Evolutionary conservation across 306 rosid genomes (phyloP).

Genomic region (Cucumis melo): DNA sequence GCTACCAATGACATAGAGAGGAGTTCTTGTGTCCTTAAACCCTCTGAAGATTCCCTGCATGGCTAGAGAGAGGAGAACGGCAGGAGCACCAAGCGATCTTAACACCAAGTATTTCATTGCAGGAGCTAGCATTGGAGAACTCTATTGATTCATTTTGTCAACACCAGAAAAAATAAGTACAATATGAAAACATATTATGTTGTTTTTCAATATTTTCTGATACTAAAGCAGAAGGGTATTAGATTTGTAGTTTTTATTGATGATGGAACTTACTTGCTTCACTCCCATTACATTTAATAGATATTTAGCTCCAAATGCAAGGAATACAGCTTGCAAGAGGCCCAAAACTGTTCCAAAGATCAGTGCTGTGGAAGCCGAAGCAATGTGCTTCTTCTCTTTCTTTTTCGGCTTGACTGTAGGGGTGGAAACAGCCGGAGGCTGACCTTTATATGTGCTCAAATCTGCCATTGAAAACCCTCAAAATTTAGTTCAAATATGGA

Average conservation of each 20-base stretch:
- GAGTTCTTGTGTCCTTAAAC: slow-evolving; percentile 91
- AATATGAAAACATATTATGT: no score
- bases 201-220: background rate
- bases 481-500: background rate
- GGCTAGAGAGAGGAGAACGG: slow-evolving; percentile 91
- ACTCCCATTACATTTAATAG: slow-evolving; percentile 75
- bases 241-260: background rate
- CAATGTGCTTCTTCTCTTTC: slow-evolving; percentile 41
- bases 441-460: background rate
- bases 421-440: slow-evolving; percentile 6
- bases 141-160: slow-evolving; percentile 19
- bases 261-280: slow-evolving; percentile 45
- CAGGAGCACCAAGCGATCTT: slow-evolving; percentile 91
- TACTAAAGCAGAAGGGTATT: background rate
- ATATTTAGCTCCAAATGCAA: slow-evolving; percentile 51
- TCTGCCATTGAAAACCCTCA: background rate
- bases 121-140: slow-evolving; percentile 70
- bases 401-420: slow-evolving; percentile 18
- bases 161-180: background rate
- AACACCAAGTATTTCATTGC: slow-evolving; percentile 65
- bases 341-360: slow-evolving; percentile 76
- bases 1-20: slow-evolving; percentile 81
- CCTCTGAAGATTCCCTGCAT: slow-evolving; percentile 98
- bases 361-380: slow-evolving; percentile 90
- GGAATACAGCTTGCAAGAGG: slow-evolving; percentile 57